Conservation (phyloP, 2,329 filamentous ascomycete species). For the Fusarium duplospermum region DNA sequence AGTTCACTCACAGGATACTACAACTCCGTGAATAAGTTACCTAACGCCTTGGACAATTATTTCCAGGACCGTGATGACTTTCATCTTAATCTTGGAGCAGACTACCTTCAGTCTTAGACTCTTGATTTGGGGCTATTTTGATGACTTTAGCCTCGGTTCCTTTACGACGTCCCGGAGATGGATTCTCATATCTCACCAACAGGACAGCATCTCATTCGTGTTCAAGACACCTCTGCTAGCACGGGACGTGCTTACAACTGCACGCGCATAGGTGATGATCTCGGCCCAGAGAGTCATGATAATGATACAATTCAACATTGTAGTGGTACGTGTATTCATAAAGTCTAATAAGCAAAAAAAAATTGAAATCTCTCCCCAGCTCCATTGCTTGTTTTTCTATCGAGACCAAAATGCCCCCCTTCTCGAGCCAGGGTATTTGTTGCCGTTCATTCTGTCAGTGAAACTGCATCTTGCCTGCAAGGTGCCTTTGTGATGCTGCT, state of each 20-base stretch:
- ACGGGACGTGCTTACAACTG: not conserved
- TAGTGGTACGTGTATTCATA: slow-evolving; percentile 15
- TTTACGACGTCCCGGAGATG: not conserved
- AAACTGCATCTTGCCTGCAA: slow-evolving; percentile 37
- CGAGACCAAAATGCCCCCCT: not conserved
- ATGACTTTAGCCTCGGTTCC: not conserved
- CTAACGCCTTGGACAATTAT: not conserved
- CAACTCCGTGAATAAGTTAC: not conserved
- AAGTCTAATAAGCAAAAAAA: slow-evolving; percentile 21
- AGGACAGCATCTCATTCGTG: not conserved
- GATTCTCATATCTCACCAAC: not conserved
- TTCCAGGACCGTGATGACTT: not conserved
- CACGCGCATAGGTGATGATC: not conserved
- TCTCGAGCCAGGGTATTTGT: slow-evolving; percentile 20
- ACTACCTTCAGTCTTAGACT: too few species aligned
- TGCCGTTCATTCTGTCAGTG: slow-evolving; percentile 3
- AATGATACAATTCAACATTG: not conserved
- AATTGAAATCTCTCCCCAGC: not conserved
- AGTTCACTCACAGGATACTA: not conserved
- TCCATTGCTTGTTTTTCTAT: slow-evolving; percentile 9
- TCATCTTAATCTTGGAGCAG: not conserved
- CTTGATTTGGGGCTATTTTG: not conserved
- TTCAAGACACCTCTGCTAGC: too few species aligned
- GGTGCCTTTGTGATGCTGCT: slow-evolving; percentile 19
- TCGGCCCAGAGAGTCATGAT: not conserved